These are phyloP conservation scores for Cryomyces minteri DNA, from an alignment of 495 filamentous ascomycete species.

Conservation along the genomic window DNA sequence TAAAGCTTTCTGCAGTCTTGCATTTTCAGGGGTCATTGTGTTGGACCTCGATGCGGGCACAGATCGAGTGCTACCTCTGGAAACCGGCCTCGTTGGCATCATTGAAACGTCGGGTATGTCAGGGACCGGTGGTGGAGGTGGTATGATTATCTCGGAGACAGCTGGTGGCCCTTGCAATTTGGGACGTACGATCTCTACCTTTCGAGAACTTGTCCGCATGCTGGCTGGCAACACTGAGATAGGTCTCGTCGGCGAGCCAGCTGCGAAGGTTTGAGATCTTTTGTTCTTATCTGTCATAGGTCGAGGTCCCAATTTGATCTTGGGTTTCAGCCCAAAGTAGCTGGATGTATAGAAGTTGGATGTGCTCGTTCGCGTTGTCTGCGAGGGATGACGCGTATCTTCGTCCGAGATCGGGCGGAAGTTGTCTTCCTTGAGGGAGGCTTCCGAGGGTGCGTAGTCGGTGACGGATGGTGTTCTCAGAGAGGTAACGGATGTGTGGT, in stretches of 20 bases:
- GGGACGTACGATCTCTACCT: no score
- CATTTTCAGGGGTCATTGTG: constrained; percentile 72
- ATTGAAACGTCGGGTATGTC: constrained; percentile 12
- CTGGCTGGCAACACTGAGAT: constrained; percentile 1
- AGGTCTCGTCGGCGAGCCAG: constrained; percentile 5
- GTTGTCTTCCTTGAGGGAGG: background rate
- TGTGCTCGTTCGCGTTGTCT: constrained; percentile 41
- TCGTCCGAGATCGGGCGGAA: background rate
- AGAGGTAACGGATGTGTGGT: background rate
- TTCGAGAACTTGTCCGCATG: no score
- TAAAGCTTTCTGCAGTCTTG: constrained; percentile 81
- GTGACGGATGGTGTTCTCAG: no score
- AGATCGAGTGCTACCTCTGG: constrained; percentile 28
- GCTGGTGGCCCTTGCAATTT: constrained; percentile 13
- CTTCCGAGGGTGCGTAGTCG: background rate
- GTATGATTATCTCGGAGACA: constrained; percentile 9
- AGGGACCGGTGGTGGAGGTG: constrained; percentile 20
- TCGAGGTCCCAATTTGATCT: constrained; percentile 69
- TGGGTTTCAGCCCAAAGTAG: constrained; percentile 38
- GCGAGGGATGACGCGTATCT: constrained; percentile 28
- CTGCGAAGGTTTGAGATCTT: constrained; percentile 42
- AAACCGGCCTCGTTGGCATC: constrained; percentile 35
- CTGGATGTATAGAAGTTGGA: constrained; percentile 43
- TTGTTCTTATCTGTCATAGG: constrained; percentile 53
- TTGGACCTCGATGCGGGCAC: constrained; percentile 33